Evolutionary conservation across 2,329 filamentous ascomycete species (phyloP), one percentile per base, ranked within the genome.

Genomic region (Xylaria sp.): DNA sequence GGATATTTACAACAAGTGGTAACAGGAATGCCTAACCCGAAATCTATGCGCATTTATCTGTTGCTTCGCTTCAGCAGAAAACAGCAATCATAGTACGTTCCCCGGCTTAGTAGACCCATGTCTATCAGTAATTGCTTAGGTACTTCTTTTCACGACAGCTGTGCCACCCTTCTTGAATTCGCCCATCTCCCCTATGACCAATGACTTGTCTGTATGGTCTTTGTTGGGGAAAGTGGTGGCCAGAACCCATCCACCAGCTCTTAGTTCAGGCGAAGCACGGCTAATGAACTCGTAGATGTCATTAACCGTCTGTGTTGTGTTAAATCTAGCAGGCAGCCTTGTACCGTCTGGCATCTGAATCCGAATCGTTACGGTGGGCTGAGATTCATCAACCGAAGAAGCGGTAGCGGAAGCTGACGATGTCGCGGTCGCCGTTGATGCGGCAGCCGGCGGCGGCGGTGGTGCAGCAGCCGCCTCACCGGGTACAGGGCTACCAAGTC

Each of bases 211-310:
- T 1, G 86, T 90, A 71, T 95, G 87, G 63, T 95, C 91, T 81
- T 93, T 94, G 76, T 89, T 93, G 4, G 93, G 93, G 80, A 96
- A 96, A 0, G 92, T 95, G 0, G 93, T 96, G 72, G 91, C 92
- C 52, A 97, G 83, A 2, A 93, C 91, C 85, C 91, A 96, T 3
- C 85, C 75, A n/a, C 92, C 86, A 48, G 80, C 77, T 36, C 83
- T 82, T 59, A 87, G 86, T 7, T 85, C 85, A 0, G 89, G 79
- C 31, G 87, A 90, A 0, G 92, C 86, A n/a, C 86, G 84, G 67
- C 88, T 83, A 69, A 95, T 88, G 75, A 95, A 95, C 9, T 85
- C 83, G 79, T 96, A 95, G 9, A 97, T 86, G 72, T 95, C 91
- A 18, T 89, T 91, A 56, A 97, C 82, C 0, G 92, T 96, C 74